Evolutionary conservation across 2,329 filamentous ascomycete species (phyloP).

Genomic region (Geosmithia morbida): DNA sequence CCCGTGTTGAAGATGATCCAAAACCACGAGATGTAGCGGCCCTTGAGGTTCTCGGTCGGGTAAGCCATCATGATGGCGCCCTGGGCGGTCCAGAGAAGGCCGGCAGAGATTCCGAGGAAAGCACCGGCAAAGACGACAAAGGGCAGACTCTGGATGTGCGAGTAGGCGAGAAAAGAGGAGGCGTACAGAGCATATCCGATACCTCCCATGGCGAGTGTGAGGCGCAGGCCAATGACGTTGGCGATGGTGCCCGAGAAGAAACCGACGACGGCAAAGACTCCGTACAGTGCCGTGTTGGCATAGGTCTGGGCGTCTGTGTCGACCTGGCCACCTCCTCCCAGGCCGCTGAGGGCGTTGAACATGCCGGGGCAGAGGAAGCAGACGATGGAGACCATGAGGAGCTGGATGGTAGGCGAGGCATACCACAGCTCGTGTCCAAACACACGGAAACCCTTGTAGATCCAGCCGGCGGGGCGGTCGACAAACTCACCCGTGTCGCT

Average conservation of each 20-base stretch:
- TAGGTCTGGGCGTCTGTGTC: slow-evolving; percentile 42
- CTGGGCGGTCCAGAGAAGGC: slow-evolving; percentile 70
- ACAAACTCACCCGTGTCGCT: neutral
- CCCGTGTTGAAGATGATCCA: slow-evolving; percentile 94
- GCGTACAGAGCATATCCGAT: slow-evolving; percentile 62
- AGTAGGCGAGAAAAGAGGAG: slow-evolving; percentile 5
- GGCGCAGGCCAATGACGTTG: slow-evolving; percentile 59
- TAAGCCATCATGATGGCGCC: slow-evolving; percentile 86
- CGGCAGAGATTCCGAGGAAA: slow-evolving; percentile 64
- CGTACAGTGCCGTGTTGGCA: slow-evolving; percentile 53
- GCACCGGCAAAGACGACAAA: slow-evolving; percentile 68
- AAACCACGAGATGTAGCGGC: slow-evolving; percentile 79
- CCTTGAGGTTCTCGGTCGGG: slow-evolving; percentile 67
- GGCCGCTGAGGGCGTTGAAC: slow-evolving; percentile 50
- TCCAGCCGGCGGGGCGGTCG: slow-evolving; percentile 5
- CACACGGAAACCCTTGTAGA: slow-evolving; percentile 27
- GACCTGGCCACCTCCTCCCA: slow-evolving; percentile 41
- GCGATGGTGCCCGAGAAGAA: slow-evolving; percentile 65
- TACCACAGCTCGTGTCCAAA: slow-evolving; percentile 47
- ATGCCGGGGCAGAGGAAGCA: slow-evolving; percentile 54
- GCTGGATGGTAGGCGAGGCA: slow-evolving; percentile 58
- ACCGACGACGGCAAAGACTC: slow-evolving; percentile 53
- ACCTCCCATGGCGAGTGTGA: slow-evolving; percentile 57
- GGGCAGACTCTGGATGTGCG: slow-evolving; percentile 5
- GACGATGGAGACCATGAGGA: slow-evolving; percentile 47